These are phyloP conservation scores for Dissophora ornata DNA, from an alignment of 192 early-diverging fungal genomes.

Conservation along the genomic window DNA sequence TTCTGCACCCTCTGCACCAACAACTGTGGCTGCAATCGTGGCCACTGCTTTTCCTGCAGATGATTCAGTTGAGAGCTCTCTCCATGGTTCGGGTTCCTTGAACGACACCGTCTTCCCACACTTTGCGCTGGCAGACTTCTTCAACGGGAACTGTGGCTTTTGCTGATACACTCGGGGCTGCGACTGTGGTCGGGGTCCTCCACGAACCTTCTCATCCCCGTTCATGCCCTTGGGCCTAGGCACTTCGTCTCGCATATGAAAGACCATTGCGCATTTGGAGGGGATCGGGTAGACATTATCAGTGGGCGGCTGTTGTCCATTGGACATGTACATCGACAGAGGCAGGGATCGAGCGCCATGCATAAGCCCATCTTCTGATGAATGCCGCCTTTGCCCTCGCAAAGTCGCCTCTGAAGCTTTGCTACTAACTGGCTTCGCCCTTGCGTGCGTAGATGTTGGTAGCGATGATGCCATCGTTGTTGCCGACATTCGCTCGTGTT, in stretches of 20 bases:
- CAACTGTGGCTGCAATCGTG: too few species aligned
- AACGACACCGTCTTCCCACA: conserved; percentile 39
- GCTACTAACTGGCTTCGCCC: conserved; percentile 9
- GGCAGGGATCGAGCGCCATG: background rate
- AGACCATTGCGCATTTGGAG: conserved; percentile 40
- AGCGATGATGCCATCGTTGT: background rate
- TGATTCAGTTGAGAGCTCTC: background rate
- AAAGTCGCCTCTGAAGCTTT: background rate
- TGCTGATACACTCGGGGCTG: conserved; percentile 8
- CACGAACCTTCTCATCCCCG: too few species aligned
- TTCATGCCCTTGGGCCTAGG: conserved; percentile 9
- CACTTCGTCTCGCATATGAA: conserved; percentile 45
- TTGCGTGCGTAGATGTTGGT: conserved; percentile 6
- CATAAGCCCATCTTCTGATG: conserved; percentile 32
- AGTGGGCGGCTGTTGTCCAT: background rate
- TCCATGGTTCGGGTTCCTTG: conserved; percentile 28
- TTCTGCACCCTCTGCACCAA: too few species aligned
- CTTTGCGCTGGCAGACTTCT: conserved; percentile 13
- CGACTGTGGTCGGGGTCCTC: conserved; percentile 1
- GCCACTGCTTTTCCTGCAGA: background rate
- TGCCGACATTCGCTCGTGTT: background rate
- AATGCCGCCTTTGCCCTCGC: conserved; percentile 15
- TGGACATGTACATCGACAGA: background rate
- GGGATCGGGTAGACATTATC: conserved; percentile 23
- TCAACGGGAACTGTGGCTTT: conserved; percentile 1